These are phyloP conservation scores for Lithocarpus polystachyus DNA, from an alignment of 306 rosid genomes.

Conservation along the genomic window DNA sequence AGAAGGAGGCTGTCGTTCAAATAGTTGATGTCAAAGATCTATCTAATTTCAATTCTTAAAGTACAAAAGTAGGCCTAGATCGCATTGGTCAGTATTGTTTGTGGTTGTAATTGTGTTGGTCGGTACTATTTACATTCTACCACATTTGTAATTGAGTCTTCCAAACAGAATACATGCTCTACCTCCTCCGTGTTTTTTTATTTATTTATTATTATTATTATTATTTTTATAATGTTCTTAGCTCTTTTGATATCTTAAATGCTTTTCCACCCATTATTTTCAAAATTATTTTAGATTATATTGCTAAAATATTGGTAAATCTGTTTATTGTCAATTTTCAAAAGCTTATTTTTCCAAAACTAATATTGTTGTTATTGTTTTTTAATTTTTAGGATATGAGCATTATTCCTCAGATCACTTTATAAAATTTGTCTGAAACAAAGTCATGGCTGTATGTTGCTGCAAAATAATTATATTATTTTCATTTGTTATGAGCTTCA, in stretches of 20 bases:
- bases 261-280: background rate
- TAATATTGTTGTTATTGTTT: background rate
- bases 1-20: conserved; percentile 8
- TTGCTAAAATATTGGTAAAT: background rate
- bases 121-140: no score
- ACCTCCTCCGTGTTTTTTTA: background rate
- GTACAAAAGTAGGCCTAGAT: background rate
- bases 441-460: background rate
- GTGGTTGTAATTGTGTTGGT: background rate
- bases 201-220: background rate
- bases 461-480: background rate
- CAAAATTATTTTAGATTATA: background rate
- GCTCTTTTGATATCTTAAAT: background rate
- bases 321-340: background rate
- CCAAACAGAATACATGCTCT: background rate
- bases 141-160: background rate
- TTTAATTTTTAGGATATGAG: background rate
- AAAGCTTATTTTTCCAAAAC: background rate
- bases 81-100: background rate
- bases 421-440: background rate
- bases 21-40: background rate
- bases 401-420: background rate
- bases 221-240: background rate
- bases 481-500: background rate
- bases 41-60: background rate